Conservation (phyloP, 768 basidiomycete species). For the Crepidotus variabilis region DNA sequence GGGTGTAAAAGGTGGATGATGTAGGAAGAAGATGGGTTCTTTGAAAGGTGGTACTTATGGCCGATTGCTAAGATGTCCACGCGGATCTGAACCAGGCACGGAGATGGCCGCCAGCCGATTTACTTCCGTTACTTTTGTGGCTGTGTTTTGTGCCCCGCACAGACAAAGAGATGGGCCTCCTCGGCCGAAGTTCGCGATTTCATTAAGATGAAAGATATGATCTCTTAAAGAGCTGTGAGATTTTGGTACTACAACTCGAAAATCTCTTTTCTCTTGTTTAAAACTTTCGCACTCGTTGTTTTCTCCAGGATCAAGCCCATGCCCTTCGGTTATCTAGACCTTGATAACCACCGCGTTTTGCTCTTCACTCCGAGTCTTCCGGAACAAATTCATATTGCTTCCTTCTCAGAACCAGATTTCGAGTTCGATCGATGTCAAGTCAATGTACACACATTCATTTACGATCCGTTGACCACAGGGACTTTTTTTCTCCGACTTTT, state of each 20-base stretch:
- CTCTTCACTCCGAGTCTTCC: background rate
- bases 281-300: background rate
- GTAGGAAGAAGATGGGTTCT: conserved; percentile 12
- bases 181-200: background rate
- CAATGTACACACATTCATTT: background rate
- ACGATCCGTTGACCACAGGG: background rate
- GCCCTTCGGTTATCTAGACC: background rate
- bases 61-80: conserved; percentile 18
- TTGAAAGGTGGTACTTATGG: background rate
- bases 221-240: background rate
- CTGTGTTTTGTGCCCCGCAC: conserved; percentile 11
- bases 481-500: background rate
- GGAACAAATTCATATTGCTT: background rate
- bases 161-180: background rate
- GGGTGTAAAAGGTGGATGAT: conserved; percentile 27
- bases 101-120: conserved; percentile 19
- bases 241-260: too few relatives aligned
- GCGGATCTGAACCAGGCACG: conserved; percentile 11
- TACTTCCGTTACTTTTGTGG: conserved; percentile 16
- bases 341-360: background rate
- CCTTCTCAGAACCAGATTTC: background rate
- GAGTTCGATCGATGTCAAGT: background rate
- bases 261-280: background rate
- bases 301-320: background rate
- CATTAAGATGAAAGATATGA: background rate